Evolutionary conservation across 2,329 filamentous ascomycete genomes (phyloP), one percentile per base, ranked within the genome.

Genomic region (Orbilia javanica): DNA sequence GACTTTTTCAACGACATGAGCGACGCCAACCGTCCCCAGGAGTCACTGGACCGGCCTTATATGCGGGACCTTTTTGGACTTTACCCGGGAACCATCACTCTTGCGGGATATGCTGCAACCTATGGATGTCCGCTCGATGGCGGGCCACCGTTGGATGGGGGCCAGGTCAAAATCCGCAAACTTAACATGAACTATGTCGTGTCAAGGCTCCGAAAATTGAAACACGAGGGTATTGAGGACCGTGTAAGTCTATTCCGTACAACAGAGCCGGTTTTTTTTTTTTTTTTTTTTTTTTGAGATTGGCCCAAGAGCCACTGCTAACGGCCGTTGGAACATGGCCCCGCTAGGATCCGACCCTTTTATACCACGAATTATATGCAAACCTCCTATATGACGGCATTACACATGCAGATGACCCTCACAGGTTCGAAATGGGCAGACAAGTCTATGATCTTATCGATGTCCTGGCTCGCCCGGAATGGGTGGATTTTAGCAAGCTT

Each of bases 371-470:
- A 79, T 86, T 93, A n/a, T 93, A 93, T 83, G 88, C 87, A 72
- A 87, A 87, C 50, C 87, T 94, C 67, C 86, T 94, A 46, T 88
- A 88, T 68, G 91, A 93, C 79, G 90, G 90, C 0, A 90, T 92
- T 79, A 88, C 88, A 79, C 85, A 87, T 46, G 84, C 87, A 11
- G 88, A 85, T 53, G 89, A 90, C 2, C 90, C 91, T 82, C 83
- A 83, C 53, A 88, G 87, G n/a, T 80, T 80, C 31, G 80, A 88
- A 1, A 87, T 93, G 79, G 90, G 92, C 79, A 88, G 87, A 82
- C 92, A 94, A 83, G 93, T 94, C 76, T 89, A 87, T 31, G 91
- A 93, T 82, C 86, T 94, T 22, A 89, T 93, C 70, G 87, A 89
- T 80, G 90, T 91, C 0, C 85, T 94, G 10, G 90, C 90, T 0